Evolutionary conservation across 345 rosid species (phyloP).

Genomic region (Isatis tinctoria): DNA sequence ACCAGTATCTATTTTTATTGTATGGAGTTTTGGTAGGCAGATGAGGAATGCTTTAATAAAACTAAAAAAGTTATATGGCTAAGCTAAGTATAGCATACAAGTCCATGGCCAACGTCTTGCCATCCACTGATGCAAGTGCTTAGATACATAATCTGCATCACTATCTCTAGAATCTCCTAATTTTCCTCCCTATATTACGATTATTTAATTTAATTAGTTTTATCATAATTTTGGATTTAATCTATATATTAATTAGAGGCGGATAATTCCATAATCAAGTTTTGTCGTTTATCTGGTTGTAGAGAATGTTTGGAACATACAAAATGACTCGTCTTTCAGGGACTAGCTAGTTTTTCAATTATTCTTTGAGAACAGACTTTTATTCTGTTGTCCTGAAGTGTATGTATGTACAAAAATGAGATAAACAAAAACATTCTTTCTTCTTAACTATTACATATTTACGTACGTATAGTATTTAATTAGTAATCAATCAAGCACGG

Average conservation of each 20-base stretch:
- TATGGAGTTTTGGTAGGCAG: constrained; percentile 12
- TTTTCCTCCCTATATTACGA: constrained; percentile 16
- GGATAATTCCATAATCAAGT: constrained; percentile 21
- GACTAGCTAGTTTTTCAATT: constrained; percentile 24
- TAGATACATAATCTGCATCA: constrained; percentile 32
- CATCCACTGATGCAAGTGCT: constrained; percentile 36
- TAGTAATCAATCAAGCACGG: constrained; percentile 6
- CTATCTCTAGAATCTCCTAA: constrained; percentile 33
- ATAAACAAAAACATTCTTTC: neutral
- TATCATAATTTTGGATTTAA: constrained; percentile 12
- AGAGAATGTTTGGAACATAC: constrained; percentile 46
- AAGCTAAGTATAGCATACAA: constrained; percentile 9
- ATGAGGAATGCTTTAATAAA: constrained; percentile 21
- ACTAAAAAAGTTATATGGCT: constrained; percentile 15
- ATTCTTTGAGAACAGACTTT: constrained; percentile 6
- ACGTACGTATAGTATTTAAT: neutral
- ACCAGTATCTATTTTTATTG: neutral
- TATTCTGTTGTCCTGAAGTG: constrained; percentile 13
- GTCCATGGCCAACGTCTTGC: constrained; percentile 25
- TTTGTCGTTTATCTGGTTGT: constrained; percentile 48
- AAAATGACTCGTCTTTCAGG: constrained; percentile 25
- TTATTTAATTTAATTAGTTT: neutral
- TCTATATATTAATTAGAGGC: constrained; percentile 8
- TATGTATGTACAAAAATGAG: constrained; percentile 23
- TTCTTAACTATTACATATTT: neutral